Percentiles rank a stretch among this genome's conserved stretches.
Evolutionary conservation across 345 rosid genomes (phyloP).

Genomic region (Kernera saxatilis): DNA sequence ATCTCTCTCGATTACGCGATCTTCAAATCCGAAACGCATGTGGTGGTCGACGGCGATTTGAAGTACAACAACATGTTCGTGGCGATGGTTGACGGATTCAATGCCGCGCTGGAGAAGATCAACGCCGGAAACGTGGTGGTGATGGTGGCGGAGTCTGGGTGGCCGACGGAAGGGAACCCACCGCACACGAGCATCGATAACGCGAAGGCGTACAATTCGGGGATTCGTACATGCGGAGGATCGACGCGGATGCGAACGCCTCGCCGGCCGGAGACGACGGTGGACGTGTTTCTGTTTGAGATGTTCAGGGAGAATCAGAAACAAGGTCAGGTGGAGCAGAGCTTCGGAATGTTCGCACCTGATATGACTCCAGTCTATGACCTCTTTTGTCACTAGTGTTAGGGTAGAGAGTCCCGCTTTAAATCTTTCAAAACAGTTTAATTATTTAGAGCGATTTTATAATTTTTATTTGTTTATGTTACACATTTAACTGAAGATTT

Average conservation of each 20-base stretch:
- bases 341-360: constrained; percentile 26
- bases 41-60: constrained; percentile 22
- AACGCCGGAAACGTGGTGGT: constrained; percentile 6
- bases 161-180: constrained; percentile 15
- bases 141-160: constrained; percentile 16
- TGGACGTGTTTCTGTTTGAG: constrained; percentile 19
- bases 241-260: constrained; percentile 17
- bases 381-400: background rate
- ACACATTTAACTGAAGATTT: no score
- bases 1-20: constrained; percentile 30
- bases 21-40: constrained; percentile 1
- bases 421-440: background rate
- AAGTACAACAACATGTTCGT: constrained; percentile 33
- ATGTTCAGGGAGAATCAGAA: constrained; percentile 31
- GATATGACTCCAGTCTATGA: constrained; percentile 22
- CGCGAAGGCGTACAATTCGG: constrained; percentile 9
- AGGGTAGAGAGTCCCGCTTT: background rate
- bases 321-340: constrained; percentile 16
- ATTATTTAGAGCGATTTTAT: no score
- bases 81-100: constrained; percentile 33
- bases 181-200: constrained; percentile 12
- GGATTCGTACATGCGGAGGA: background rate
- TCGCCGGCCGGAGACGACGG: background rate
- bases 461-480: no score
- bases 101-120: constrained; percentile 24